These are phyloP conservation scores for Silene conica DNA, from an alignment of 148 eudicot species.

Conservation along the genomic window DNA sequence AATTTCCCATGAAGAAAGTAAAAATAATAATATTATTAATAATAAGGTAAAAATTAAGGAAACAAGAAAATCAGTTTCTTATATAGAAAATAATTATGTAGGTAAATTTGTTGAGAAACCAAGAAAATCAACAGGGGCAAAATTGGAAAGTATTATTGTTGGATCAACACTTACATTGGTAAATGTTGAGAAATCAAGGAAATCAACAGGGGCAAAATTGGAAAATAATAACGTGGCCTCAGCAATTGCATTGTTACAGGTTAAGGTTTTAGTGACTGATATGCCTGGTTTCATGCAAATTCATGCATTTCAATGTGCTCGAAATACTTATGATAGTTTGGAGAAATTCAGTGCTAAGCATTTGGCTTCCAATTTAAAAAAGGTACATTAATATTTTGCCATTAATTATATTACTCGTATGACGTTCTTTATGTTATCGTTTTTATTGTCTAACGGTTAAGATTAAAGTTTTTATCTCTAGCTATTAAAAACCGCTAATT, in stretches of 20 bases:
- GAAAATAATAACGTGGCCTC: constrained; percentile 32
- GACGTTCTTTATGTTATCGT: too few species aligned
- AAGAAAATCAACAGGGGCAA: constrained; percentile 34
- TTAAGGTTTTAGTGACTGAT: constrained; percentile 70
- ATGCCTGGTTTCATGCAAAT: constrained; percentile 90
- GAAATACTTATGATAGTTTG: constrained; percentile 62
- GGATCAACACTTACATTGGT: constrained; percentile 36
- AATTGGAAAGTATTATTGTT: constrained; percentile 31
- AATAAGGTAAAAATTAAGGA: constrained; percentile 5
- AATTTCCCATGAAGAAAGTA: constrained; percentile 21
- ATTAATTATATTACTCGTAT: too few species aligned
- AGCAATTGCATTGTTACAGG: constrained; percentile 44
- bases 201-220: constrained; percentile 31
- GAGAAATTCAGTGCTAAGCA: constrained; percentile 77
- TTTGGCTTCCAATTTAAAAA: constrained; percentile 66
- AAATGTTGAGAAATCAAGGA: constrained; percentile 40
- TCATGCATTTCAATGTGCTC: constrained; percentile 78
- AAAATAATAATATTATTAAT: not conserved
- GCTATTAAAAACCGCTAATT: too few species aligned
- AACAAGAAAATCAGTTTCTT: constrained; percentile 35
- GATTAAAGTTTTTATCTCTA: too few species aligned
- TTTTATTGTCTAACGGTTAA: too few species aligned
- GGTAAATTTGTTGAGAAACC: constrained; percentile 26
- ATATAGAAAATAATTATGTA: constrained; percentile 32
- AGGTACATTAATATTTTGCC: constrained; percentile 32